phyloP scores from a whole-genome alignment of 441 rosid species.

The Cnidoscolus chayamansa region DNA sequence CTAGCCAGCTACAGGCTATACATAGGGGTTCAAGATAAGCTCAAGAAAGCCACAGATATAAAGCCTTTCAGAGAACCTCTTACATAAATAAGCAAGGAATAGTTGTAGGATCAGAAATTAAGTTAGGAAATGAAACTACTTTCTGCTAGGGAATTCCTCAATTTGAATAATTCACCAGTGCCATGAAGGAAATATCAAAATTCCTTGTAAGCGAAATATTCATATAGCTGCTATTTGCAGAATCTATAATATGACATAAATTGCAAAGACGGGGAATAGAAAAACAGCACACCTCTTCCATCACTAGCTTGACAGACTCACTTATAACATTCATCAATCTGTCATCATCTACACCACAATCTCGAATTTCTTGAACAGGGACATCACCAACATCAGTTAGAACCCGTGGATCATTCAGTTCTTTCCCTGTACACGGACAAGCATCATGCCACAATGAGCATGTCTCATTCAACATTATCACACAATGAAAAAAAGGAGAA shows the following conservation, averaged over 20 bases:
- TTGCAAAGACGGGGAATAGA: neutral
- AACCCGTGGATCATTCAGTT: conserved; percentile 80
- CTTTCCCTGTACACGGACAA: conserved; percentile 57
- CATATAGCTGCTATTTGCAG: neutral
- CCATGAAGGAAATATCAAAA: neutral
- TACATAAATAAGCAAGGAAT: too few species aligned
- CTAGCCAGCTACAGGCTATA: too few species aligned
- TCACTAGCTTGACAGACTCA: conserved; percentile 81
- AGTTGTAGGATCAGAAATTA: neutral
- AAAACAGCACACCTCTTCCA: conserved; percentile 67
- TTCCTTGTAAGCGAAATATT: neutral
- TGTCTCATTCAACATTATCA: neutral
- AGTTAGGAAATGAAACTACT: neutral
- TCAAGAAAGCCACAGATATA: too few species aligned
- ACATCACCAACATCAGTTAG: conserved; percentile 95
- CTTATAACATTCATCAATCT: conserved; percentile 82
- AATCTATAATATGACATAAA: neutral
- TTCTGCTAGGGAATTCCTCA: neutral
- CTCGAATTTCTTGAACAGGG: conserved; percentile 97
- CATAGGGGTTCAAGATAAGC: too few species aligned
- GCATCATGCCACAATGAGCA: neutral
- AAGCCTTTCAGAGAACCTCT: too few species aligned
- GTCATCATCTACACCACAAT: conserved; percentile 92
- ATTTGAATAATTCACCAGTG: neutral
- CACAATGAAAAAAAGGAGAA: neutral